Evolutionary conservation across 2,329 filamentous ascomycete genomes (phyloP).

Genomic region (Trichoderma harzianum): DNA sequence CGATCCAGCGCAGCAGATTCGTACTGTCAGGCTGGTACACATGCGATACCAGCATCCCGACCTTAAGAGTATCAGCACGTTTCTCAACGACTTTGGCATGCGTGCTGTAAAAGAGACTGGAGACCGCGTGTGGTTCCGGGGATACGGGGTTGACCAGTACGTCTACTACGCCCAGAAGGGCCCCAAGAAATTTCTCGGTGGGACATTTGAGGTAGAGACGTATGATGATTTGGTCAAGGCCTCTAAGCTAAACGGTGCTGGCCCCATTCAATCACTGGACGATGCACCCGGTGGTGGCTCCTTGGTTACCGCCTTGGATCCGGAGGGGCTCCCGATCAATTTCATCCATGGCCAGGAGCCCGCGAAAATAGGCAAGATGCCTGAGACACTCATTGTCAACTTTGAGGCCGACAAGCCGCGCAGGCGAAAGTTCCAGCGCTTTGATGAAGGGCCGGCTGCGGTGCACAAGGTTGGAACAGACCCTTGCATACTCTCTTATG

Average conservation of each 20-base stretch:
- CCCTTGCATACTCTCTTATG: neutral
- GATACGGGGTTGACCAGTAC: conserved; percentile 18
- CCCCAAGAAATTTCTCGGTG: conserved; percentile 17
- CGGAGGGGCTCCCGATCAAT: conserved; percentile 15
- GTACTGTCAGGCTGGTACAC: conserved; percentile 15
- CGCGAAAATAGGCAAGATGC: neutral
- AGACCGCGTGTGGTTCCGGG: conserved; percentile 17
- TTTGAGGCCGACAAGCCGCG: neutral
- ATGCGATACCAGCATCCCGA: conserved; percentile 22
- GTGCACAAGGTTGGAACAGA: neutral
- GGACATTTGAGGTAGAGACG: conserved; percentile 17
- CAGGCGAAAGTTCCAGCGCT: neutral
- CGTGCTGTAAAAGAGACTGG: conserved; percentile 2
- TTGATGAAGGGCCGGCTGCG: neutral
- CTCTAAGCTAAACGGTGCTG: neutral
- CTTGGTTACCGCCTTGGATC: conserved; percentile 17
- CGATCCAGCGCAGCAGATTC: conserved; percentile 12
- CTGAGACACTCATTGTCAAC: neutral
- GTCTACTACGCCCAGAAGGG: conserved; percentile 18
- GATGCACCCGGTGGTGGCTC: conserved; percentile 20
- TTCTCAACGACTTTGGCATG: conserved; percentile 21
- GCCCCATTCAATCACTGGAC: neutral
- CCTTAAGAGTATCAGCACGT: neutral
- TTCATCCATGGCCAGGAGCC: neutral
- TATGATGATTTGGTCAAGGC: conserved; percentile 17